A percentile compares a stretch with the other conserved stretches of the same genome.
phyloP scores from a whole-genome alignment of 345 rosid genomes.

The Toxicodendron radicans region DNA sequence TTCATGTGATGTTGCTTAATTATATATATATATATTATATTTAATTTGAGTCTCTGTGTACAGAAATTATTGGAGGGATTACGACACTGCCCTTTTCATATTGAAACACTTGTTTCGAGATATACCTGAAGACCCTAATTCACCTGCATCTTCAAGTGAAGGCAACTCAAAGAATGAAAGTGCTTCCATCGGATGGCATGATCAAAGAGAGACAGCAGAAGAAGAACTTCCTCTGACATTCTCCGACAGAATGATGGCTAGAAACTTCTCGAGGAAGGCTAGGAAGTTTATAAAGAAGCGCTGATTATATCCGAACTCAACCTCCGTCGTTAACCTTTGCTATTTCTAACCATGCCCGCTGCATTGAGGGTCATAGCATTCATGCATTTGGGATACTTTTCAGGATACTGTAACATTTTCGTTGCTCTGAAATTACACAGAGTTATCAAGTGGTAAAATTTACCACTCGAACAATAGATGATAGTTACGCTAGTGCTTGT shows the following conservation, averaged over 20 bases:
- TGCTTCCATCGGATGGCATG: conserved; percentile 41
- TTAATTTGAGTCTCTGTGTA: conserved; percentile 18
- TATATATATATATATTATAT: background rate
- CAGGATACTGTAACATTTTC: background rate
- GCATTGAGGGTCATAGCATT: background rate
- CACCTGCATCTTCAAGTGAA: conserved; percentile 26
- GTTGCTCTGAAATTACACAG: background rate
- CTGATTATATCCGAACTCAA: conserved; percentile 9
- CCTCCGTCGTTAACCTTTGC: background rate
- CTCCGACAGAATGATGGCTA: conserved; percentile 43
- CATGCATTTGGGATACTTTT: background rate
- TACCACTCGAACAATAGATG: background rate
- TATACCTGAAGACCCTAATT: conserved; percentile 60
- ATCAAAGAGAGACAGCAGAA: conserved; percentile 45
- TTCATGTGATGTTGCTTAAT: background rate
- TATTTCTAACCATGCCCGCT: background rate
- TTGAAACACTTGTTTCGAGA: conserved; percentile 77
- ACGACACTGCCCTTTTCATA: conserved; percentile 87
- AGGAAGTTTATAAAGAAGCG: conserved; percentile 40
- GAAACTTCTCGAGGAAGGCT: conserved; percentile 64
- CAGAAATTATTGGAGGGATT: conserved; percentile 99
- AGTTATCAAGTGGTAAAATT: background rate
- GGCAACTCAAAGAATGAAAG: conserved; percentile 35
- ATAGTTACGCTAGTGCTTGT: background rate
- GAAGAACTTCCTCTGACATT: conserved; percentile 88